These are phyloP conservation scores for cucumber (Cucumis sativus) DNA, from an alignment of 306 rosid genomes.

Conservation along the genomic window DNA sequence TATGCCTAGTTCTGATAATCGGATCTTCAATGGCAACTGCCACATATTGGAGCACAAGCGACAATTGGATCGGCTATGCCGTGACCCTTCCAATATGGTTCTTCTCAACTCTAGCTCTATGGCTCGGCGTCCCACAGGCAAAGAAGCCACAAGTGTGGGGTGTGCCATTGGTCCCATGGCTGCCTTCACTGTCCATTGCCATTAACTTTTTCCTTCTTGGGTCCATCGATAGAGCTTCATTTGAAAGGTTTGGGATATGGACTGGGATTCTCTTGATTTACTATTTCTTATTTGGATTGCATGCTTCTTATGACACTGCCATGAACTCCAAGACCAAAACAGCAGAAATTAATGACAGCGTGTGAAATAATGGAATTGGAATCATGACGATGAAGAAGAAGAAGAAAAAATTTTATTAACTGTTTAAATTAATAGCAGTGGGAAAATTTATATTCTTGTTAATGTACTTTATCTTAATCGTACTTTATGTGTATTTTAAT, in stretches of 20 bases:
- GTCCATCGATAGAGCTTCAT: slow-evolving; percentile 49
- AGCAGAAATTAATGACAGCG: not conserved
- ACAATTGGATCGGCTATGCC: slow-evolving; percentile 40
- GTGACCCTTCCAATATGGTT: slow-evolving; percentile 38
- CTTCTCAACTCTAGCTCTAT: slow-evolving; percentile 29
- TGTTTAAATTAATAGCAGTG: too few species aligned
- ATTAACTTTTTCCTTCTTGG: slow-evolving; percentile 72
- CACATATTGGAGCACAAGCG: slow-evolving; percentile 22
- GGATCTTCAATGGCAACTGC: slow-evolving; percentile 34
- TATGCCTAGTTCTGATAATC: slow-evolving; percentile 23
- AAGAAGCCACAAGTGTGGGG: slow-evolving; percentile 61
- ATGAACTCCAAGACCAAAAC: slow-evolving; percentile 2
- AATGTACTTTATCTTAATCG: too few species aligned
- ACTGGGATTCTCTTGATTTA: slow-evolving; percentile 27
- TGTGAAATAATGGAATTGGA: not conserved
- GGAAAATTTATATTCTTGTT: too few species aligned
- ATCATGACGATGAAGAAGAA: too few species aligned
- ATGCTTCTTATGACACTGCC: slow-evolving; percentile 52
- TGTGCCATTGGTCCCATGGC: slow-evolving; percentile 66
- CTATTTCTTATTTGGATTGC: slow-evolving; percentile 44
- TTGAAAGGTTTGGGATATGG: slow-evolving; percentile 44
- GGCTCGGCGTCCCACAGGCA: slow-evolving; percentile 49
- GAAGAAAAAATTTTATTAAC: too few species aligned
- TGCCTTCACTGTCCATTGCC: slow-evolving; percentile 55
- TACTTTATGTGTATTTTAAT: too few species aligned